A percentile compares a stretch with the other conserved stretches of the same genome.
phyloP scores from a whole-genome alignment of 306 rosid genomes.

The Biancaea sappan region DNA sequence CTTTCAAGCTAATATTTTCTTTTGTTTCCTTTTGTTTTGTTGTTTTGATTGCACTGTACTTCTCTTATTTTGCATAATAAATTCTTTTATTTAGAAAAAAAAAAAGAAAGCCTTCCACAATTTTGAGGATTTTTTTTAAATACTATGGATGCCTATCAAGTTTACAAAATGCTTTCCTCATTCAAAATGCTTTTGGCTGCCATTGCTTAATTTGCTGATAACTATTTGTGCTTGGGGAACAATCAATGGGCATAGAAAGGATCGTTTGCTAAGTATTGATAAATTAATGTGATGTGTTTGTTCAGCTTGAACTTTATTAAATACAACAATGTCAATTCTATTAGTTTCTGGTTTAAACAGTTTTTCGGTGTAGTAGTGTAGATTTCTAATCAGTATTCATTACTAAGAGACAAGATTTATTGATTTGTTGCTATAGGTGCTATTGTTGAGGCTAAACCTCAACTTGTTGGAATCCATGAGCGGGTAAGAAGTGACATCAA shows the following conservation, averaged over 20 bases:
- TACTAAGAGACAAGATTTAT: conserved; percentile 3
- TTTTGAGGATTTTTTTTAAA: not conserved
- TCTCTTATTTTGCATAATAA: not conserved
- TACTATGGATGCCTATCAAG: not conserved
- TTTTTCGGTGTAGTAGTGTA: not conserved
- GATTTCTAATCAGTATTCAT: not conserved
- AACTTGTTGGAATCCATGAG: conserved; percentile 91
- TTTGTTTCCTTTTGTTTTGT: not conserved
- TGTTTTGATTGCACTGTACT: not conserved
- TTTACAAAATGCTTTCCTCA: not conserved
- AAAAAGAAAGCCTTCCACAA: not conserved
- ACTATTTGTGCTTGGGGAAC: not conserved
- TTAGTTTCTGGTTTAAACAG: conserved; percentile 1
- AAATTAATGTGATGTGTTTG: not conserved
- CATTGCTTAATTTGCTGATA: conserved; percentile 21
- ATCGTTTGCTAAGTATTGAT: not conserved
- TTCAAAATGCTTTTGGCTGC: conserved; percentile 13
- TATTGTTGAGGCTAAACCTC: conserved; percentile 83
- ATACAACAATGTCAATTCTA: conserved; percentile 1
- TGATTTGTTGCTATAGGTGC: conserved; percentile 53
- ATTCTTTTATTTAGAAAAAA: not conserved
- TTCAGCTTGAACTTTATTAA: not conserved
- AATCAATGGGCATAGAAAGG: conserved; percentile 3
- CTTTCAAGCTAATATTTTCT: not conserved
- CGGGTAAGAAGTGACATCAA: conserved; percentile 89